Percentiles rank a stretch among this genome's conserved stretches.
Conservation (phyloP, 2,329 filamentous ascomycete species). For the Rosellinia necatrix region DNA sequence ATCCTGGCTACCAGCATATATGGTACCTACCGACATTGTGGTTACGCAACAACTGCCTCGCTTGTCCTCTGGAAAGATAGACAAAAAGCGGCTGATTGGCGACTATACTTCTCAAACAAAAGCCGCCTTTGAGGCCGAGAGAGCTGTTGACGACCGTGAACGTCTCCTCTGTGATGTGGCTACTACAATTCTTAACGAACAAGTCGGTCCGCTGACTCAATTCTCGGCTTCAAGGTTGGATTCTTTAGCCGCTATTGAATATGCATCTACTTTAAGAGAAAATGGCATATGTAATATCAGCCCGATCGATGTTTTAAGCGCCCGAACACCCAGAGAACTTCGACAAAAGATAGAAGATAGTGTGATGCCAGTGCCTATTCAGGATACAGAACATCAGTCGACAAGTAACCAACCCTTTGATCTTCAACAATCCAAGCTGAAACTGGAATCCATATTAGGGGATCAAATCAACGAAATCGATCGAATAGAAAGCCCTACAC, state of each 20-base stretch:
- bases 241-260: conserved; percentile 48
- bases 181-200: conserved; percentile 33
- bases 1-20: conserved; percentile 79
- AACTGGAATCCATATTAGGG: conserved; percentile 16
- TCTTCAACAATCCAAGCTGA: conserved; percentile 4
- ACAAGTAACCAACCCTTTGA: background rate
- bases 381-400: background rate
- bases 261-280: conserved; percentile 67
- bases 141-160: conserved; percentile 42
- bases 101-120: conserved; percentile 48
- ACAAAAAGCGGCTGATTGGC: conserved; percentile 66
- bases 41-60: conserved; percentile 69
- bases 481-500: conserved; percentile 66
- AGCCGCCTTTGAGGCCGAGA: conserved; percentile 6
- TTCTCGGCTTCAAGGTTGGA: conserved; percentile 46
- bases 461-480: conserved; percentile 40
- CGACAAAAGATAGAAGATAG: conserved; percentile 14
- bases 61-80: conserved; percentile 82
- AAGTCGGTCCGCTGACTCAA: conserved; percentile 35
- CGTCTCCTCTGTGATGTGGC: conserved; percentile 42
- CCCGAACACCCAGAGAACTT: conserved; percentile 47
- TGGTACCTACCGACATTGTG: conserved; percentile 78
- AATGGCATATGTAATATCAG: conserved; percentile 59
- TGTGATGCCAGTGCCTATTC: too few species aligned
- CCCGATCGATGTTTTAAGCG: conserved; percentile 65